Conservation (phyloP, 2,329 filamentous ascomycete genomes). For the Xylariaceae sp. region DNA sequence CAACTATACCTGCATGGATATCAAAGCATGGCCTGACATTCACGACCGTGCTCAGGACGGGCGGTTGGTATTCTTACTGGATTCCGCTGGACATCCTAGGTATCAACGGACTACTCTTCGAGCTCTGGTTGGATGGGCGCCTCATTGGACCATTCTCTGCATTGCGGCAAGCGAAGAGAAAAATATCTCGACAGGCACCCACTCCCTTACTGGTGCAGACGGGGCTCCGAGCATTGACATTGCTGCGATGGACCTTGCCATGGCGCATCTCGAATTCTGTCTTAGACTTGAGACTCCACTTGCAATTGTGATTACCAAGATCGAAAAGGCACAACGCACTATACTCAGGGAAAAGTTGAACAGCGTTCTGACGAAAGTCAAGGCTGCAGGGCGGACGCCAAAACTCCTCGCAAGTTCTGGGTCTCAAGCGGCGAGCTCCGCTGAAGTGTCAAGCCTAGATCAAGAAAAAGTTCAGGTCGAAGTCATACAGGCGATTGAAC, state of each 20-base stretch:
- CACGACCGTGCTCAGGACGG: conserved; percentile 70
- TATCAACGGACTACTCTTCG: conserved; percentile 85
- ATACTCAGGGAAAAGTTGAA: conserved; percentile 65
- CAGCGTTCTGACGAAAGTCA: conserved; percentile 71
- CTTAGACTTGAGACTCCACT: conserved; percentile 73
- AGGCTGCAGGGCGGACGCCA: conserved; percentile 67
- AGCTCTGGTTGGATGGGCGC: conserved; percentile 90
- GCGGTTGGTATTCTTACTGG: conserved; percentile 79
- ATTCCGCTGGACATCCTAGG: conserved; percentile 85
- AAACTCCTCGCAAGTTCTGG: conserved; percentile 60
- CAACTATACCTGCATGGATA: conserved; percentile 81
- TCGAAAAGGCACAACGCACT: conserved; percentile 74
- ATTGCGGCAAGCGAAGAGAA: conserved; percentile 73
- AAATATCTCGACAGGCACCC: conserved; percentile 33
- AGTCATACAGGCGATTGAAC: conserved; percentile 46
- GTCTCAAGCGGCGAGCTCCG: conserved; percentile 43
- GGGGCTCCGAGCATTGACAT: conserved; percentile 47
- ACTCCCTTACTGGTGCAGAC: conserved; percentile 43
- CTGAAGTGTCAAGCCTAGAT: conserved; percentile 52
- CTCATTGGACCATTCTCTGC: conserved; percentile 88
- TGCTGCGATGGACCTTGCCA: conserved; percentile 63
- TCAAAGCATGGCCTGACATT: conserved; percentile 92
- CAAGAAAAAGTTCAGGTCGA: conserved; percentile 51
- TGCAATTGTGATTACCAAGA: conserved; percentile 80
- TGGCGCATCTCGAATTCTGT: conserved; percentile 79